Evolutionary conservation across 73 alveolate species (phyloP).

Genomic region (Strombidium stylifer): DNA sequence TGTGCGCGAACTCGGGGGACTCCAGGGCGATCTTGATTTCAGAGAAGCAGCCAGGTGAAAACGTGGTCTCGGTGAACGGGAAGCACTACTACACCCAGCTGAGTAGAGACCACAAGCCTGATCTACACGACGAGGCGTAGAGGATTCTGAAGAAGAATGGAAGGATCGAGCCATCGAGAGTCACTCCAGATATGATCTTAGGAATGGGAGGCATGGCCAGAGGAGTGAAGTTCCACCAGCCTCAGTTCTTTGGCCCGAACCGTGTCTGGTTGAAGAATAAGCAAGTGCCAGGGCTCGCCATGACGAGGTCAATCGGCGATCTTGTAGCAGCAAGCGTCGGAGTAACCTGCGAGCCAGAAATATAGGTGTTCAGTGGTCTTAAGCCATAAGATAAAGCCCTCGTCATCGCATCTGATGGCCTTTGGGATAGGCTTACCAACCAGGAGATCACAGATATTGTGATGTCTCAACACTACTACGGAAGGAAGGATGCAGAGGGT

Average conservation of each 20-base stretch:
- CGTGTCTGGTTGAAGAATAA: slow-evolving; percentile 55
- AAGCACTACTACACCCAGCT: slow-evolving; percentile 26
- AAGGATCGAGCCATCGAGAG: slow-evolving; percentile 31
- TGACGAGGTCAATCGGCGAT: slow-evolving; percentile 62
- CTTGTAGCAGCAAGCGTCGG: slow-evolving; percentile 59
- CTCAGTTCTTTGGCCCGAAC: slow-evolving; percentile 49
- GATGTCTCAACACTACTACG: slow-evolving; percentile 44
- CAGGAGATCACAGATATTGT: slow-evolving; percentile 11
- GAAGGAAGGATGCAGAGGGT: slow-evolving; percentile 54
- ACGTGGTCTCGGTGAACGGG: too few relatives aligned
- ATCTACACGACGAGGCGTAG: slow-evolving; percentile 35
- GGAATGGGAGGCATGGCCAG: neutral
- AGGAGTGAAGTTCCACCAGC: too few relatives aligned
- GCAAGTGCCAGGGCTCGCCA: slow-evolving; percentile 67
- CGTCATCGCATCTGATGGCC: slow-evolving; percentile 62
- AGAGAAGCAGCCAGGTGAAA: neutral
- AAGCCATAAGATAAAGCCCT: slow-evolving; percentile 10
- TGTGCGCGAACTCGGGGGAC: slow-evolving; percentile 68
- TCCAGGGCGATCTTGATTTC: slow-evolving; percentile 54
- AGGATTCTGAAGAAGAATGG: slow-evolving; percentile 40
- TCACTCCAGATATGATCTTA: slow-evolving; percentile 24
- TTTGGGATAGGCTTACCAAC: slow-evolving; percentile 55
- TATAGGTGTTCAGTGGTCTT: neutral
- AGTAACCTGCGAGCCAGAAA: slow-evolving; percentile 50
- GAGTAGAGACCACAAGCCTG: slow-evolving; percentile 63